Percentiles rank a stretch among this genome's conserved stretches.
These are phyloP conservation scores for Talaromyces sp. DNA, from an alignment of 2,329 filamentous ascomycete genomes.

Conservation along the genomic window DNA sequence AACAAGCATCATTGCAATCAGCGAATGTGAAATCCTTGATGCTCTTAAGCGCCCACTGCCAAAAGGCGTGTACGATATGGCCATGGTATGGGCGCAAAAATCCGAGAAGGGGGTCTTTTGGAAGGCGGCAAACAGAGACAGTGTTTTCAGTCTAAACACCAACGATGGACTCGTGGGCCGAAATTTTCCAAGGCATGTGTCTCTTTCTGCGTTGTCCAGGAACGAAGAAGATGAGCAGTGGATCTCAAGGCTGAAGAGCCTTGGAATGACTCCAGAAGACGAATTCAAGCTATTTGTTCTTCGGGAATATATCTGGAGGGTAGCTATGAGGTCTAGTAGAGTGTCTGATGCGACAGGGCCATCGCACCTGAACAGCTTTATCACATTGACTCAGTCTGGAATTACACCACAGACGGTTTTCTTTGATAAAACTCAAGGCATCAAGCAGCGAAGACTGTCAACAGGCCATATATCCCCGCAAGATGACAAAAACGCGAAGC, in stretches of 20 bases:
- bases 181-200: constrained; percentile 51
- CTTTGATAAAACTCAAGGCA: constrained; percentile 71
- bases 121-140: constrained; percentile 68
- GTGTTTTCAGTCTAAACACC: constrained; percentile 61
- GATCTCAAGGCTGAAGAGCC: constrained; percentile 77
- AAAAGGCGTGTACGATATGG: constrained; percentile 76
- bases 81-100: constrained; percentile 79
- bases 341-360: constrained; percentile 32
- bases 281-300: constrained; percentile 84
- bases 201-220: constrained; percentile 61
- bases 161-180: constrained; percentile 42
- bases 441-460: constrained; percentile 35
- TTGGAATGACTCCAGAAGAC: constrained; percentile 77
- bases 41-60: constrained; percentile 77
- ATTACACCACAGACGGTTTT: constrained; percentile 85
- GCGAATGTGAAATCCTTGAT: constrained; percentile 72
- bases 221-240: constrained; percentile 95
- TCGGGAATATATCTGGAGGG: constrained; percentile 85
- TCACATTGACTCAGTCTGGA: constrained; percentile 69
- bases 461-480: constrained; percentile 23
- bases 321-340: constrained; percentile 67
- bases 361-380: constrained; percentile 61
- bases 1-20: constrained; percentile 62
- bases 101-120: constrained; percentile 81
- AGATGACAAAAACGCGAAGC: constrained; percentile 37